phyloP scores from a whole-genome alignment of 805 yeast genomes.

The Candida arabinofermentans region DNA sequence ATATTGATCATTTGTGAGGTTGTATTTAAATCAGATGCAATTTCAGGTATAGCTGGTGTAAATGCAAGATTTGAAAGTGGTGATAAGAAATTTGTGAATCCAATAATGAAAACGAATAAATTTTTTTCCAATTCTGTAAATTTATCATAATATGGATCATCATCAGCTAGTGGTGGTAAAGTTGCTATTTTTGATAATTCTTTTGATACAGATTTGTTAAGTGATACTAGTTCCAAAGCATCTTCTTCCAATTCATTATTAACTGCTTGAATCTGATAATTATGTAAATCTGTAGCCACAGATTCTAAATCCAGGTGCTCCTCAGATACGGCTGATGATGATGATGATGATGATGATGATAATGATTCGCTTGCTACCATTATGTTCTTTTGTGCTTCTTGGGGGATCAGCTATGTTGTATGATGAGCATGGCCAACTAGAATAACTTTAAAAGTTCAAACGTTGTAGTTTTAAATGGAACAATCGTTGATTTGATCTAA shows the following conservation, averaged over 20 bases:
- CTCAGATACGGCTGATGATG: too few relatives aligned
- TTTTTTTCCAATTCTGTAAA: constrained; percentile 25
- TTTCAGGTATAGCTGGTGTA: constrained; percentile 49
- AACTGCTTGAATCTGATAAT: background rate
- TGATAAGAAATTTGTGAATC: constrained; percentile 40
- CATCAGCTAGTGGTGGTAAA: constrained; percentile 22
- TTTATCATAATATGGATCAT: constrained; percentile 26
- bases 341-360: too few relatives aligned
- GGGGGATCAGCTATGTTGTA: too few relatives aligned
- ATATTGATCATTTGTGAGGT: constrained; percentile 44
- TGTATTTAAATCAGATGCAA: constrained; percentile 43
- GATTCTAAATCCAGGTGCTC: background rate
- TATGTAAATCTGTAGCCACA: background rate
- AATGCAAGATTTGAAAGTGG: constrained; percentile 43
- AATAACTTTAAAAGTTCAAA: too few relatives aligned
- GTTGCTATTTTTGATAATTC: constrained; percentile 11
- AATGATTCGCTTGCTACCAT: too few relatives aligned
- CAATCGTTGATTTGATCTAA: too few relatives aligned
- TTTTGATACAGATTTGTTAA: constrained; percentile 18
- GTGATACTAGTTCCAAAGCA: background rate
- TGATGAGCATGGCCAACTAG: too few relatives aligned
- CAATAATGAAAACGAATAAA: constrained; percentile 31
- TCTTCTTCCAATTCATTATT: background rate
- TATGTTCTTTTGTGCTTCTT: too few relatives aligned
- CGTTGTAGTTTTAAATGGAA: too few relatives aligned